Evolutionary conservation across 75 land plant genomes (phyloP), one percentile per base, ranked within the genome.

Genomic region (Sequoiadendron giganteum): DNA sequence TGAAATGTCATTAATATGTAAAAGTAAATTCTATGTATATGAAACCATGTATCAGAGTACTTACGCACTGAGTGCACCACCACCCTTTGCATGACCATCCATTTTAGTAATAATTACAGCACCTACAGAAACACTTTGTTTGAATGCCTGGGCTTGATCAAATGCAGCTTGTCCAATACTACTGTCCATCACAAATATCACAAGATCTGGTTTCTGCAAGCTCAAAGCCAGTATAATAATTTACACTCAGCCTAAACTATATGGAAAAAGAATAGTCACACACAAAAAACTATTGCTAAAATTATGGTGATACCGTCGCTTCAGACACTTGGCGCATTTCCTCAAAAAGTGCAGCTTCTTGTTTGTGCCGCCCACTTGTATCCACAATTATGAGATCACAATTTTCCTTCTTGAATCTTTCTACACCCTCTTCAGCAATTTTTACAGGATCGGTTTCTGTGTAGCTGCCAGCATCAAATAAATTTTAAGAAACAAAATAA

Each of bases 1-100:
- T 25, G 21, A 81, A 43, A 81, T 81, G 8, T 39, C 30, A 81
- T 81, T 81, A 81, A 43, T 45, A 28, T 80, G n/a, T 19, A 80
- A 80, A 25, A 40, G 2, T 79, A 42, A 9, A 34, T 14, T 42
- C 40, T 18, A 36, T 40, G 14, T 38, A 25, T 11, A 39, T 40
- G 48, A 81, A 81, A 43, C 83, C 43, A 42, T 21, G 40, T 78
- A 78, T 36, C 3, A 78, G 25, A 73, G 47, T 2, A 94, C 99
- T 95, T 93, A 98, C 99, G 99, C 99, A 91, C 99, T 98, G 73
- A 98, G 95, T 75, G 99, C 99, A 88, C 99, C 99, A 88, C 99
- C 99, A 87, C 99, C 99, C 89, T 98, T 98, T 36, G 99, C 99
- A 96, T 98, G 99, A 32, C 99, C 99, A 94, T 98, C 99, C 99